These are phyloP conservation scores for Pyrenula aspistea DNA, from an alignment of 495 filamentous ascomycete species.

Conservation along the genomic window DNA sequence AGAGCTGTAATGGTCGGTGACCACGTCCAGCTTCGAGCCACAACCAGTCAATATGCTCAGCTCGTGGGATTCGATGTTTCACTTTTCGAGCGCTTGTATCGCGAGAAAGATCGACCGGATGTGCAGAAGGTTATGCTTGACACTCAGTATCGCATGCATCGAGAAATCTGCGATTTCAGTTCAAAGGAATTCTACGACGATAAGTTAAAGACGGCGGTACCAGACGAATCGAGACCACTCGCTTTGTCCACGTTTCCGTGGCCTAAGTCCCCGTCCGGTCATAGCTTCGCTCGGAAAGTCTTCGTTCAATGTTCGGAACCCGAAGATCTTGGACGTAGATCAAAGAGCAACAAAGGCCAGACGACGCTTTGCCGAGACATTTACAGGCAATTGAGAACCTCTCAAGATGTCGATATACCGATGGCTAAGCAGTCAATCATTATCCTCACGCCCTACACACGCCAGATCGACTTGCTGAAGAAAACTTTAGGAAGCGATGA, in stretches of 20 bases:
- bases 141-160: conserved; percentile 43
- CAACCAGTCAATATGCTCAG: conserved; percentile 25
- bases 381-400: conserved; percentile 17
- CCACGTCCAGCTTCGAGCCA: conserved; percentile 40
- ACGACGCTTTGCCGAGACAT: conserved; percentile 19
- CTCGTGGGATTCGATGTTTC: conserved; percentile 31
- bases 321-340: conserved; percentile 28
- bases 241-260: conserved; percentile 18
- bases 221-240: conserved; percentile 10
- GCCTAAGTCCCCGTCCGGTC: conserved; percentile 4
- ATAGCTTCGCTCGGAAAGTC: conserved; percentile 14
- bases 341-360: conserved; percentile 34
- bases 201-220: conserved; percentile 26
- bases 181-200: conserved; percentile 36
- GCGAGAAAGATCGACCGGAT: conserved; percentile 1
- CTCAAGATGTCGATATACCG: background rate
- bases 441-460: conserved; percentile 32
- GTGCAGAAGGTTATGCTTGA: conserved; percentile 34
- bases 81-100: conserved; percentile 38
- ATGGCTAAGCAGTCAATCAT: conserved; percentile 17
- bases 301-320: conserved; percentile 26
- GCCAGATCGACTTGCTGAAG: conserved; percentile 26
- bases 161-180: conserved; percentile 27
- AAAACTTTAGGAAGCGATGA: conserved; percentile 13
- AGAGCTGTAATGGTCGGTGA: conserved; percentile 38